These are phyloP conservation scores for Arthrinium puccinioides DNA, from an alignment of 2,329 filamentous ascomycete genomes.

Conservation along the genomic window DNA sequence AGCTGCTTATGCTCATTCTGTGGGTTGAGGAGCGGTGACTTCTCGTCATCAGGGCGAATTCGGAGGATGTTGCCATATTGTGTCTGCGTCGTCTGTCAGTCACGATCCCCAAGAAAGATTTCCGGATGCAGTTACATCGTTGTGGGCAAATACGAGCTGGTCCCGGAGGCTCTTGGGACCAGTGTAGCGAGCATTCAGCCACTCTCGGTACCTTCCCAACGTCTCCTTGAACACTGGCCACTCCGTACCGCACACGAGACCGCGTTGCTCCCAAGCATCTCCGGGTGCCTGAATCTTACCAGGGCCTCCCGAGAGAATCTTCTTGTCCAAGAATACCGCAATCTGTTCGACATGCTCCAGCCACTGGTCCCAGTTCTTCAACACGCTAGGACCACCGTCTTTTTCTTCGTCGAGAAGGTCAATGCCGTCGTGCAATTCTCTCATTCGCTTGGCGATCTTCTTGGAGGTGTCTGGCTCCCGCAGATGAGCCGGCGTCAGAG, in stretches of 20 bases:
- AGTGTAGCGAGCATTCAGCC: slow-evolving; percentile 67
- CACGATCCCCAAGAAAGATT: not conserved
- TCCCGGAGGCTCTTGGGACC: slow-evolving; percentile 59
- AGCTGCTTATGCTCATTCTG: slow-evolving; percentile 94
- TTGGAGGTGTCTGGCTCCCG: slow-evolving; percentile 75
- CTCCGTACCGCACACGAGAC: slow-evolving; percentile 74
- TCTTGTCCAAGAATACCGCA: slow-evolving; percentile 47
- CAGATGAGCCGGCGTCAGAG: slow-evolving; percentile 70
- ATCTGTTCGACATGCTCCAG: slow-evolving; percentile 57
- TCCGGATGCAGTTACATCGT: slow-evolving; percentile 61
- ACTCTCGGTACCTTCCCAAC: slow-evolving; percentile 70
- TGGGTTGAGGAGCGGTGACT: slow-evolving; percentile 81
- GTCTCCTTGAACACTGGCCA: slow-evolving; percentile 72
- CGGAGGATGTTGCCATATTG: slow-evolving; percentile 98
- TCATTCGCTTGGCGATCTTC: slow-evolving; percentile 96
- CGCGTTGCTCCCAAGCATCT: slow-evolving; percentile 58
- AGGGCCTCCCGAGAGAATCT: slow-evolving; percentile 42
- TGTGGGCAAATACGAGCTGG: slow-evolving; percentile 88
- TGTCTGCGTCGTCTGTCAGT: slow-evolving; percentile 49
- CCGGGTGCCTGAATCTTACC: slow-evolving; percentile 19
- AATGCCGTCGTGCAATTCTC: slow-evolving; percentile 89
- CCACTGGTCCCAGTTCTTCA: slow-evolving; percentile 95
- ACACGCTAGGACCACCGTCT: slow-evolving; percentile 72
- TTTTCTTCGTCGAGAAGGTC: slow-evolving; percentile 75
- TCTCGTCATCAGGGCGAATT: slow-evolving; percentile 55